Base-by-base conservation (phyloP, 805 yeast genomes). In the Kazachstania africana region DNA sequence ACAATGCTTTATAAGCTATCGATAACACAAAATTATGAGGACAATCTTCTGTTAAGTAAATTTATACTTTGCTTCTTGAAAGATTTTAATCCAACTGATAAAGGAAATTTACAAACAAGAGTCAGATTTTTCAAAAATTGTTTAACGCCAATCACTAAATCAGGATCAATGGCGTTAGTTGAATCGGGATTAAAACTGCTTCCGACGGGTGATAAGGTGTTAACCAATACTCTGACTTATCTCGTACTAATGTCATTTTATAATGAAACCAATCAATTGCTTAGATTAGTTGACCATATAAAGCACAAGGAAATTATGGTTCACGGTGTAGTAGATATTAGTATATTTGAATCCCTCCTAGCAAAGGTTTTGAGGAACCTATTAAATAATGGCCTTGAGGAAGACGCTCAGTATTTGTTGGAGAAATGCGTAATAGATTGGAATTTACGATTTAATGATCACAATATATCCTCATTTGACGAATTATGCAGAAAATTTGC, bases 1-100 rank as follows among this genome's bases (percentile, higher is more conserved):
- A 38, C 33, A 13, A 48, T 49, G 56, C 33, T 50, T 10, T 37
- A 40, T 29, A 40, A 36, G 13, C 26, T 38, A 29, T 33, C 49
- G 10, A 19, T 19, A 19, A 19, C n/a, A n/a, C n/a, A n/a, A n/a
- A n/a, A n/a, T n/a, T n/a, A n/a, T n/a, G n/a, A n/a, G n/a, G n/a
- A n/a, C n/a, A n/a, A n/a, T n/a, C n/a, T n/a, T n/a, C n/a, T n/a
- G n/a, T n/a, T n/a, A n/a, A n/a, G n/a, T n/a, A n/a, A n/a, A n/a
- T n/a, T n/a, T n/a, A n/a, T n/a, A n/a, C n/a, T n/a, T n/a, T n/a
- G n/a, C n/a, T n/a, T n/a, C n/a, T n/a, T n/a, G n/a, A n/a, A n/a
- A n/a, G n/a, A n/a, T n/a, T n/a, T n/a, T n/a, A n/a, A n/a, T n/a
- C n/a, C n/a, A n/a, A n/a, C n/a, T n/a, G n/a, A n/a, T n/a, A n/a